Percentiles rank a stretch among this genome's conserved stretches.
Evolutionary conservation across 2,329 filamentous ascomycete species (phyloP).

Genomic region (Dothiorella sarmentorum): DNA sequence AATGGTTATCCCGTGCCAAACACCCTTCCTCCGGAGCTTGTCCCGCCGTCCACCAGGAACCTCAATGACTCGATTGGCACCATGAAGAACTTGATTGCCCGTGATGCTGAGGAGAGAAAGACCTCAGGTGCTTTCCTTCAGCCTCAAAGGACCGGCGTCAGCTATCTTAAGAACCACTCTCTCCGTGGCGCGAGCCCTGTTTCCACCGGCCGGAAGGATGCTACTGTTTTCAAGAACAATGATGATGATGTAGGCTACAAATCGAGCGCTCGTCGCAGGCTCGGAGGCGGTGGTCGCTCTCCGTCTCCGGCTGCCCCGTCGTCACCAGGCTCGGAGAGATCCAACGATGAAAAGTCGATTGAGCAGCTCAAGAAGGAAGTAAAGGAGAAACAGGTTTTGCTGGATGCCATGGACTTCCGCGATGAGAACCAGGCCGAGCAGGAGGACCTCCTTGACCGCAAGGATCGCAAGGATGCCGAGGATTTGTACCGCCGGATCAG

Average conservation of each 20-base stretch:
- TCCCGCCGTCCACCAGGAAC: slow-evolving; percentile 91
- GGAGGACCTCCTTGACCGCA: slow-evolving; percentile 84
- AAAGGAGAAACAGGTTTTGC: slow-evolving; percentile 85
- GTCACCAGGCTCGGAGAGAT: slow-evolving; percentile 54
- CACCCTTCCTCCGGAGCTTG: slow-evolving; percentile 82
- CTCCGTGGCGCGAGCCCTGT: slow-evolving; percentile 66
- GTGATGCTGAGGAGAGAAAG: slow-evolving; percentile 87
- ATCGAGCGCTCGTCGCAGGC: slow-evolving; percentile 84
- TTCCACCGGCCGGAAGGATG: slow-evolving; percentile 74
- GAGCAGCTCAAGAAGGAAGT: slow-evolving; percentile 93
- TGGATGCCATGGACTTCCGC: slow-evolving; percentile 94
- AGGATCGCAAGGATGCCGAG: slow-evolving; percentile 87
- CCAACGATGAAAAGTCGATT: slow-evolving; percentile 76
- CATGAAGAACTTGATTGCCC: slow-evolving; percentile 82
- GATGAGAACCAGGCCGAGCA: slow-evolving; percentile 88
- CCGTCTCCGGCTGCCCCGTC: slow-evolving; percentile 69
- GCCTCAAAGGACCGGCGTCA: slow-evolving; percentile 95
- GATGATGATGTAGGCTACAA: slow-evolving; percentile 86
- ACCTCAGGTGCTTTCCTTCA: slow-evolving; percentile 84
- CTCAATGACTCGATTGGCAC: slow-evolving; percentile 89
- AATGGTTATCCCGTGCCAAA: slow-evolving; percentile 93
- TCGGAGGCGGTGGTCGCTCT: slow-evolving; percentile 65
- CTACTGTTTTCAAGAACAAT: slow-evolving; percentile 94
- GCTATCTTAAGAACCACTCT: slow-evolving; percentile 93
- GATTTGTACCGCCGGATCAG: slow-evolving; percentile 91